A percentile compares a stretch with the other conserved stretches of the same genome.
Evolutionary conservation across 345 rosid genomes (phyloP).

Genomic region (Euphorbia tirucalli): DNA sequence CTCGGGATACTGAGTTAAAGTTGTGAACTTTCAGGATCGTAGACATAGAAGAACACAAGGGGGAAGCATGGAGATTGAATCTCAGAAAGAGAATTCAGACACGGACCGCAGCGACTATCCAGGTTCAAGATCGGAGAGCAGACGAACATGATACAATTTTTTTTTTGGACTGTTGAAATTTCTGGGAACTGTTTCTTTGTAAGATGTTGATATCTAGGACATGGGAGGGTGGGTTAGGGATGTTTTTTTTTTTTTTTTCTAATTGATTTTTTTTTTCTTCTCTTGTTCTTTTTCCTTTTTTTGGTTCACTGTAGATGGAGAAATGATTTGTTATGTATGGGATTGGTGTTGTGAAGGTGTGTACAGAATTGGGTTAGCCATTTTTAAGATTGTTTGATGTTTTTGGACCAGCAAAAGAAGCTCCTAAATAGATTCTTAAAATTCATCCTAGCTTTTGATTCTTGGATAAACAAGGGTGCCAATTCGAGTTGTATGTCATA

Average conservation of each 20-base stretch:
- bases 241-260: slow-evolving; percentile 10
- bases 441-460: neutral
- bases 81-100: slow-evolving; percentile 70
- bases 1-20: neutral
- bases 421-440: neutral
- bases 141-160: slow-evolving; percentile 11
- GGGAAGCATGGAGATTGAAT: slow-evolving; percentile 65
- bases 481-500: no score
- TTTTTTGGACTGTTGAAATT: slow-evolving; percentile 11
- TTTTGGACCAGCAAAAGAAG: neutral
- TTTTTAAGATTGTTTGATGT: slow-evolving; percentile 20
- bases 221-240: slow-evolving; percentile 16
- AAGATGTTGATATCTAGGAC: slow-evolving; percentile 43
- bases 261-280: neutral
- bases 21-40: slow-evolving; percentile 50
- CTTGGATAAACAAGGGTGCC: neutral
- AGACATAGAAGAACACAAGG: slow-evolving; percentile 68
- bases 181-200: slow-evolving; percentile 21
- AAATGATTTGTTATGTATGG: slow-evolving; percentile 37
- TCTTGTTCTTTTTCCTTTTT: neutral
- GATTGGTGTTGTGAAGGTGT: slow-evolving; percentile 27
- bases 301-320: slow-evolving; percentile 24
- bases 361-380: slow-evolving; percentile 26
- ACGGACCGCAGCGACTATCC: slow-evolving; percentile 60
- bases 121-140: slow-evolving; percentile 66